Evolutionary conservation across 2,329 filamentous ascomycete genomes (phyloP), one percentile per base, ranked within the genome.

Genomic region (Trichoderma guizhouense): DNA sequence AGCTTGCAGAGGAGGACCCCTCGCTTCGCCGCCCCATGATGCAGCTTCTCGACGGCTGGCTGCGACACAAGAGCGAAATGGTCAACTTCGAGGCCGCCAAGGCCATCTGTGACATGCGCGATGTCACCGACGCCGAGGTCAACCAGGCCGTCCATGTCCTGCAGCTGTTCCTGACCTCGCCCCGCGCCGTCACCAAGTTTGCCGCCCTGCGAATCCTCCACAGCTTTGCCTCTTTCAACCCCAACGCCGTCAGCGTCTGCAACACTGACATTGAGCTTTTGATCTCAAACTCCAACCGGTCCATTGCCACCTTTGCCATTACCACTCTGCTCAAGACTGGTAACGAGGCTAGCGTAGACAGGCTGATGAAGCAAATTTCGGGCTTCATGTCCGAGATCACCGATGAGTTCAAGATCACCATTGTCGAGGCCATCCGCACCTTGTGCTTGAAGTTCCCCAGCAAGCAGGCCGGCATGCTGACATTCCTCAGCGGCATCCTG

Each of bases 321-420:
- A 99, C 96, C 2, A 99, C 96, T 2, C 89, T 99, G 32, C 91
- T 99, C 75, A 98, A 98, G 89, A 99, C 96, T 12, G 96, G 96
- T 73, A 99, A 98, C 79, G 96, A 99, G 84, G 93, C 93, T 51
- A 98, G 94, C 76, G 96, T 99, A 58, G 96, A 99, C 81, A 91
- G 96, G 69, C 84, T 99, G 76, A 98, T 99, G 94, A 98, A 98
- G 88, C 95, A 98, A 82, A 98, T 99, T 74, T 94, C 94, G 28
- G 92, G 93, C 51, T 98, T 99, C 85, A 98, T 99, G 96, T 93
- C 95, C 5, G 96, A 98, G 83, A 98, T 98, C 76, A 98, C 95
- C 7, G 96, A 99, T 79, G 96, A 99, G 82, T 99, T 99, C 87
- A 99, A 98, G 87, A 97, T 99, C 76, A 99, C 96, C n/a, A 97